These are phyloP conservation scores for Tulasnella sp. DNA, from an alignment of 768 basidiomycete species.

Conservation along the genomic window DNA sequence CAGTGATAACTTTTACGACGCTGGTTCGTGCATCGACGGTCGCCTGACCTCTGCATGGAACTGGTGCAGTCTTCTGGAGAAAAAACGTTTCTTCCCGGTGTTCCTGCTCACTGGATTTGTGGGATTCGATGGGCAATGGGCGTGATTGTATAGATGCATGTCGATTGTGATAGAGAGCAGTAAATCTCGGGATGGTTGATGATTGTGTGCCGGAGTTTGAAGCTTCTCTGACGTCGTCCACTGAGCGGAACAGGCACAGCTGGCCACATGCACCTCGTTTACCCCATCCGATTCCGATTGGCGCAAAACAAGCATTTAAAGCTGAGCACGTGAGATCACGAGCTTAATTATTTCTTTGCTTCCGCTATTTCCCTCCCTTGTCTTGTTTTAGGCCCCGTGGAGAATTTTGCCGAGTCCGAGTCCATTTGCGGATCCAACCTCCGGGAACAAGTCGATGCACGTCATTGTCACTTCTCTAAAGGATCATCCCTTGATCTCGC, in stretches of 20 bases:
- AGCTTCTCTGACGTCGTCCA: conserved; percentile 4
- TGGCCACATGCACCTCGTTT: conserved; percentile 7
- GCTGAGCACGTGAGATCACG: conserved; percentile 8
- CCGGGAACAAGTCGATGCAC: conserved; percentile 18
- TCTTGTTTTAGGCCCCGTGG: conserved; percentile 2
- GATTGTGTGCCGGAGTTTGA: neutral
- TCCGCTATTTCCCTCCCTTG: neutral
- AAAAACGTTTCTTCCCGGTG: conserved; percentile 80
- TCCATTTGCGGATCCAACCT: neutral
- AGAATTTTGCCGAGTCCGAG: conserved; percentile 14
- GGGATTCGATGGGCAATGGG: conserved; percentile 89
- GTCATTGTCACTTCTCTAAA: conserved; percentile 14
- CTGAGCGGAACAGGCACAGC: conserved; percentile 6
- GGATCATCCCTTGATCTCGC: conserved; percentile 6
- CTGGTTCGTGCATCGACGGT: conserved; percentile 82
- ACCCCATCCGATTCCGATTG: neutral
- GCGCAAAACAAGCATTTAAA: conserved; percentile 15
- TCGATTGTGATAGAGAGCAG: conserved; percentile 19
- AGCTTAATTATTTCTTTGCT: conserved; percentile 8
- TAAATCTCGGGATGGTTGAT: neutral
- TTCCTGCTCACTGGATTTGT: conserved; percentile 83
- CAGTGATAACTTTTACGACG: conserved; percentile 81
- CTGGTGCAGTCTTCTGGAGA: conserved; percentile 85
- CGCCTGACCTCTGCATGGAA: conserved; percentile 90
- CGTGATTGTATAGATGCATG: conserved; percentile 15